Percentiles rank a stretch among this genome's conserved stretches.
These are phyloP conservation scores for Galium porrigens DNA, from an alignment of 305 asterid genomes.

Conservation along the genomic window DNA sequence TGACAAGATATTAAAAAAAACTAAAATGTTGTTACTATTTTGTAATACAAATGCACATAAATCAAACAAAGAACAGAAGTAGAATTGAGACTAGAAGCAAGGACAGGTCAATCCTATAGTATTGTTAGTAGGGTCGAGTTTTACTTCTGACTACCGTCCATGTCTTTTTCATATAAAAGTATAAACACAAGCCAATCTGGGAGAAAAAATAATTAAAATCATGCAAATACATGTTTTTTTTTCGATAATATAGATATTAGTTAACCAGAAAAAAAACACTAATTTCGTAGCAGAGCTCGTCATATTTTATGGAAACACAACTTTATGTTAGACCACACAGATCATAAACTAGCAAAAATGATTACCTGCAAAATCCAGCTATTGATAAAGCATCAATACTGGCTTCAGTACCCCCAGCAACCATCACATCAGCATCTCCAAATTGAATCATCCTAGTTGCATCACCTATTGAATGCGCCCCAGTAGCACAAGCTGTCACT, in stretches of 20 bases:
- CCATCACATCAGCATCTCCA: conserved; percentile 96
- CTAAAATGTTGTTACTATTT: not conserved
- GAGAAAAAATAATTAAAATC: conserved; percentile 1
- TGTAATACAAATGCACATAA: not conserved
- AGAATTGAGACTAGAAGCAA: not conserved
- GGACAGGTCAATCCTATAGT: not conserved
- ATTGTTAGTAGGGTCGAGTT: too few species aligned
- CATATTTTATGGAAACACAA: not conserved
- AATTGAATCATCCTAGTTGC: conserved; percentile 88
- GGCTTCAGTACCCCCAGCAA: conserved; percentile 95
- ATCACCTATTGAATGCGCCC: conserved; percentile 93
- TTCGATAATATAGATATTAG: not conserved
- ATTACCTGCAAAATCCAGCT: conserved; percentile 92
- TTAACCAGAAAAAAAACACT: not conserved
- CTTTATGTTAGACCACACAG: not conserved
- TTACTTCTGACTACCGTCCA: not conserved
- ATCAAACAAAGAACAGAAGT: not conserved
- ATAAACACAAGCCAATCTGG: not conserved
- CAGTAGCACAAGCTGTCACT: conserved; percentile 99
- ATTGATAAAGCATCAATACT: conserved; percentile 95
- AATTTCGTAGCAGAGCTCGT: not conserved
- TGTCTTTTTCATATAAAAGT: not conserved
- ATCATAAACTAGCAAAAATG: conserved; percentile 6
- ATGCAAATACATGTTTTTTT: not conserved
- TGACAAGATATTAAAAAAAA: not conserved